Evolutionary conservation across 495 filamentous ascomycete species (phyloP), one percentile per base, ranked within the genome.

Genomic region (Cetradonia linearis): DNA sequence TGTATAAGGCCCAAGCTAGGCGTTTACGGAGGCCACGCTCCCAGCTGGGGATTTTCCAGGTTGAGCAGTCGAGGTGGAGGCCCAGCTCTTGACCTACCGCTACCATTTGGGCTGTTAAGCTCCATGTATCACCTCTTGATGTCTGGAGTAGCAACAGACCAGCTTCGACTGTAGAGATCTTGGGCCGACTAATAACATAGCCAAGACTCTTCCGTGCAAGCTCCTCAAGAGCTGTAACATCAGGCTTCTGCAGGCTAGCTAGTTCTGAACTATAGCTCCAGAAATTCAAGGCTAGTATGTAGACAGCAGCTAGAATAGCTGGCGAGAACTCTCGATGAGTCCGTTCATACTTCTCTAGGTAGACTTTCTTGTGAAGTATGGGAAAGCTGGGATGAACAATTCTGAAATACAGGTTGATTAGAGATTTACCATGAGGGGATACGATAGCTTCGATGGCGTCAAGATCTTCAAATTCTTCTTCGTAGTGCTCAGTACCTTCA

Each of bases 1-100:
- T 88, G 68, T 89, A 96, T 61, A 96, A 74, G 3, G 88, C 91
- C 89, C 91, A 95, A 60, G 87, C 91, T 37, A 96, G 76, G 30
- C 91, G 83, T 68, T 91, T 89, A 52, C 90, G 79, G 38, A 95
- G 73, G 1, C 89, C 86, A 55, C 84, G 82, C 68, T 95, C 91
- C 91, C 91, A 95, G 1, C 76, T 74, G 7, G 91, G 91, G 44
- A 96, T 90, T 61, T 87, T 86, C 90, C 91, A 94, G 56, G 78
- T 76, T n/a, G 84, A 82, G 70, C 88, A 92, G 70, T 95, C 89
- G 11, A 92, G 81, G 68, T 95, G 91, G 52, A 95, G 77, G 28
- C 90, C 90, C 7, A 95, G 80, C 68, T 91, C 86, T 70, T 94
- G 88, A 13, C 81, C 86, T 42, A 90, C 79, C 27, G 87, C 86